Base-by-base conservation (phyloP, 2,329 filamentous ascomycete genomes). In the Claviceps paspali region DNA sequence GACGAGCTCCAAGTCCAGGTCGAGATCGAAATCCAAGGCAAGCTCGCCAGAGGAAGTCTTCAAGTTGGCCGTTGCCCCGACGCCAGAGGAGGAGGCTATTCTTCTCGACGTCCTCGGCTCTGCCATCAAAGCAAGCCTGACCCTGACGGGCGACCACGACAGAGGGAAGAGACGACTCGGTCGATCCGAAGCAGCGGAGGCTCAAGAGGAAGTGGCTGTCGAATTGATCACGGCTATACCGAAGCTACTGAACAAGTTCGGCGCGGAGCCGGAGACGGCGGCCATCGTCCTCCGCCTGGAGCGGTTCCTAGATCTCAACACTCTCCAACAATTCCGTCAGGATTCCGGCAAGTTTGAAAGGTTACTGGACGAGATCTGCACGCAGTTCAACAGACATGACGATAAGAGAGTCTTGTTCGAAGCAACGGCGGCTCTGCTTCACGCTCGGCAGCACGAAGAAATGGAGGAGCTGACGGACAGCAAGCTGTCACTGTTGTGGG, bases 301-400 rank as follows among this genome's bases (percentile, higher is more conserved):
- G 53, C 84, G 88, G 51, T 75, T 83, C 28, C 74, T 98, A 17
- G 83, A 94, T 46, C 69, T 95, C 1, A 82, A 88, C 29, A 73
- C 87, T 17, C 92, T 96, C 52, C 80, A 87, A 52, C 83, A 93
- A 50, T 65, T 96, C 27, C 79, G 87, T 36, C 86, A 94, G 53
- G 85, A 92, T 46, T 76, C 84, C 1, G 78, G 80, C 2, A 79
- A 77, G 2, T 93, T 92, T 52, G 74, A 79, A 6, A 76, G 79
- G 17, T 63, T 96, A 22, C 65, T 98, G 2, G 86, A 94, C 47
- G 87, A 95, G 50, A 85, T 96, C 48, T 86, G 83, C 55, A 85
- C 84, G 40, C 91, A 98, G 49, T 96, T 98, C 60, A 77, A 82
- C 49, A 77, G 85, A n/a, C 91, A 98, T 52, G 82, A 83, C 30